phyloP scores from a whole-genome alignment of 2,329 filamentous ascomycete genomes.

The Zymoseptoria brevis region DNA sequence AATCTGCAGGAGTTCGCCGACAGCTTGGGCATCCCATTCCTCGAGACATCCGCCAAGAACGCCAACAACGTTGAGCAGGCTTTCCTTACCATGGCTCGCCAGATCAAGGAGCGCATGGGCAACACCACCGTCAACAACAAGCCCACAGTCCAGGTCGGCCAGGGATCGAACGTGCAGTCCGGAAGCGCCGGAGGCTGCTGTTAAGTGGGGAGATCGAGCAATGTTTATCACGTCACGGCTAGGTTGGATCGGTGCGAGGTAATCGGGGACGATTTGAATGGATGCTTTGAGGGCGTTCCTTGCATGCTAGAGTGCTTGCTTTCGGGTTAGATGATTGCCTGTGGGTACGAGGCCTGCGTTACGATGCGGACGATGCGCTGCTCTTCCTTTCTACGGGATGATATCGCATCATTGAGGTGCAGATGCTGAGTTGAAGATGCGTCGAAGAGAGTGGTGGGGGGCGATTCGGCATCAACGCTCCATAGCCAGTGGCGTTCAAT shows the following conservation, averaged over 20 bases:
- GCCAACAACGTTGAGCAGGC: slow-evolving; percentile 99
- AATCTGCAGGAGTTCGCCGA: slow-evolving; percentile 85
- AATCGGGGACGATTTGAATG: slow-evolving; percentile 1
- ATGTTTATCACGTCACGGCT: slow-evolving; percentile 6
- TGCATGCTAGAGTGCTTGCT: slow-evolving; percentile 20
- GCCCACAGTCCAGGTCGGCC: slow-evolving; percentile 90
- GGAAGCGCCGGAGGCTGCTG: slow-evolving; percentile 83
- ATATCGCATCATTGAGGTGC: slow-evolving; percentile 14
- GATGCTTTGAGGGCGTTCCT: slow-evolving; percentile 13
- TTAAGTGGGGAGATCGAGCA: slow-evolving; percentile 42
- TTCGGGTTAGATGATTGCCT: slow-evolving; percentile 14
- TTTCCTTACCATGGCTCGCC: slow-evolving; percentile 98
- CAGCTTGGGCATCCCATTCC: slow-evolving; percentile 96
- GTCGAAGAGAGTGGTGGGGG: not conserved
- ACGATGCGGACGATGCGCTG: slow-evolving; percentile 13
- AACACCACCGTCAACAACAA: slow-evolving; percentile 97
- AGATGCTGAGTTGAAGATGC: not conserved
- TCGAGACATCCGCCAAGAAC: slow-evolving; percentile 99
- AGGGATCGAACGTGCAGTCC: slow-evolving; percentile 87
- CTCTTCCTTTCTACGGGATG: slow-evolving; percentile 12
- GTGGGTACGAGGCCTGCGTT: slow-evolving; percentile 13
- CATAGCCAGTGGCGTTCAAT: slow-evolving; percentile 6
- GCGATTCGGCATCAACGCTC: not conserved
- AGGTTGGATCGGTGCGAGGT: slow-evolving; percentile 7
- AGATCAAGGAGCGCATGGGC: slow-evolving; percentile 99